Percentiles rank a stretch among this genome's conserved stretches.
Conservation (phyloP, 2,329 filamentous ascomycete species). For the Trichoderma polysporum region DNA sequence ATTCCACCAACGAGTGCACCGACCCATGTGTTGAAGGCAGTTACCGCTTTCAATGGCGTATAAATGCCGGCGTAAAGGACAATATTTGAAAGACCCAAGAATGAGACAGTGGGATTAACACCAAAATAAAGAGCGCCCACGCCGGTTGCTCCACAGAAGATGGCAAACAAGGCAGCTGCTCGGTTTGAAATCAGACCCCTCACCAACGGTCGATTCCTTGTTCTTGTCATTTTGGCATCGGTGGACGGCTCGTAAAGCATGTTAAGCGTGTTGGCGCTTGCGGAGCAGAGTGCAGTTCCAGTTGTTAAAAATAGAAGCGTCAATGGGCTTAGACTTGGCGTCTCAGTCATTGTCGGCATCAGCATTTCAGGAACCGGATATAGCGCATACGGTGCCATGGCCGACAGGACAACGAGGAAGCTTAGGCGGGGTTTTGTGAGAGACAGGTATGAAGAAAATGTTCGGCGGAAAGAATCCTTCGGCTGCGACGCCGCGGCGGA, state of each 20-base stretch:
- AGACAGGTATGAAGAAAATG: constrained; percentile 78
- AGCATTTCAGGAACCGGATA: constrained; percentile 91
- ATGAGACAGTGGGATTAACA: constrained; percentile 90
- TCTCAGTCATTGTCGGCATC: constrained; percentile 60
- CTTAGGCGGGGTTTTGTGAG: constrained; percentile 95
- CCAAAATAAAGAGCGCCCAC: constrained; percentile 77
- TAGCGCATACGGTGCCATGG: constrained; percentile 86
- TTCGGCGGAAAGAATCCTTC: constrained; percentile 57
- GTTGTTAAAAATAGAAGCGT: constrained; percentile 90
- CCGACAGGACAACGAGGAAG: constrained; percentile 84
- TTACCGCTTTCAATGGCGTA: constrained; percentile 86
- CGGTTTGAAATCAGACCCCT: constrained; percentile 71
- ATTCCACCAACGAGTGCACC: constrained; percentile 91
- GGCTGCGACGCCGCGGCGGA: constrained; percentile 51
- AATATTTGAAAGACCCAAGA: constrained; percentile 82
- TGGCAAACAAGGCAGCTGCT: constrained; percentile 74
- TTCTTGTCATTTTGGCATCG: constrained; percentile 92
- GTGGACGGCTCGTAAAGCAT: constrained; percentile 94
- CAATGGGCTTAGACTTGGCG: constrained; percentile 82
- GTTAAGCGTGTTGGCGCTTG: constrained; percentile 90
- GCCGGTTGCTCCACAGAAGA: constrained; percentile 68
- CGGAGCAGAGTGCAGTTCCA: constrained; percentile 85
- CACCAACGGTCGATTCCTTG: constrained; percentile 84
- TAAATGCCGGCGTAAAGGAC: constrained; percentile 87
- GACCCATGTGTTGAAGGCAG: constrained; percentile 89